Base-by-base conservation (phyloP, 345 rosid genomes). In the Noccaea caerulescens region DNA sequence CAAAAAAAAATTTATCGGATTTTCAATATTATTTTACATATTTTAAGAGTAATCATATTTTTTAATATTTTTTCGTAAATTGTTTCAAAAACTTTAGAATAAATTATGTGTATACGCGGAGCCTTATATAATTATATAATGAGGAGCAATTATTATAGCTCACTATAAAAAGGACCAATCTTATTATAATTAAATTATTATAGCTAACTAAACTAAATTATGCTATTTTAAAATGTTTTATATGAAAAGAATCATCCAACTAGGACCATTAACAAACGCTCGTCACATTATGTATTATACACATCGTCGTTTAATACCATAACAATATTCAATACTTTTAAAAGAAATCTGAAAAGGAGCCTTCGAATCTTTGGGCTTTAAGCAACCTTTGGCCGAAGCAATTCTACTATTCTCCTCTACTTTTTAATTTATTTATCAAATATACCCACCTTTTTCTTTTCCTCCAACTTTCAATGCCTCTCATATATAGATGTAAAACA, bases 361-460 rank as follows among this genome's bases (percentile, higher is more conserved):
- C 77, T 68, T 20, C 58, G 97, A 87, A 89, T 91, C 87, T 85
- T 85, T 78, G 79, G 84, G 80, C 81, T 83, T 82, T 80, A 93
- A 93, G 97, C 82, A 86, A 91, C 99, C 95, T 89, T 91, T 82
- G 82, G 65, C 67, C 74, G 87, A 91, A 94, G 99, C 88, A 72
- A 93, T 85, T 83, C 91, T 73, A 30, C 68, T 77, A 68, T 79
- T 68, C 77, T 52, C 30, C 42, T 33, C 59, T 45, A 64, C 33
- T 75, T 66, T 43, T 45, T 39, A 8, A 18, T 58, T 14, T 65
- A 44, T 33, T 27, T 34, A 66, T 33, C 12, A 37, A 56, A 39
- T 36, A 33, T 50, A 38, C 20, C 16, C 32, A 13, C 72, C 68
- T 77, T 66, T 46, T 67, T 53, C 54, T 12, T 70, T 58, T 58